phyloP scores from a whole-genome alignment of 352 stramenopile species.

The Globisporangium carolinianum region DNA sequence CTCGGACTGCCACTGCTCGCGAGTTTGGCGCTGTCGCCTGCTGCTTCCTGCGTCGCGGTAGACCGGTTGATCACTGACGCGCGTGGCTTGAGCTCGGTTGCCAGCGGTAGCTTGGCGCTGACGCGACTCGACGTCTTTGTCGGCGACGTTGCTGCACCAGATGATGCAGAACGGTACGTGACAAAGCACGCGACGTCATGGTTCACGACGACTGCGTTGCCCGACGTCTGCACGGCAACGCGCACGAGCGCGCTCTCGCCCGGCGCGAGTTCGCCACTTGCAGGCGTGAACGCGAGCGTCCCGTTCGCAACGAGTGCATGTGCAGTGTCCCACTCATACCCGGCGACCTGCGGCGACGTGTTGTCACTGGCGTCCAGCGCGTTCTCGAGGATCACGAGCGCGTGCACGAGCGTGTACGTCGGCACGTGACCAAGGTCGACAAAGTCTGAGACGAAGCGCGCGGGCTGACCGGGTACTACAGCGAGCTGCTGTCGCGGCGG shows the following conservation, averaged over 20 bases:
- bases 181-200: constrained; percentile 60
- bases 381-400: constrained; percentile 55
- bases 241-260: constrained; percentile 49
- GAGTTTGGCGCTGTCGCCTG: constrained; percentile 20
- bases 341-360: constrained; percentile 9
- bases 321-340: constrained; percentile 52
- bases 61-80: constrained; percentile 54
- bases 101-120: constrained; percentile 3
- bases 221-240: constrained; percentile 30
- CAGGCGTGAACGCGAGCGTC: constrained; percentile 41
- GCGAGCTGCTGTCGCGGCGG: constrained; percentile 26
- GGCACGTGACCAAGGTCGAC: constrained; percentile 60
- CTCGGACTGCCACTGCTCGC: not conserved
- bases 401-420: constrained; percentile 33
- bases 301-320: constrained; percentile 49
- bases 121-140: not conserved
- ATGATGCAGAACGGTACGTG: constrained; percentile 10
- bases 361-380: constrained; percentile 1
- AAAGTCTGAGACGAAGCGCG: constrained; percentile 40
- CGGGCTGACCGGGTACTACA: constrained; percentile 28
- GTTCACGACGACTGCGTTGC: constrained; percentile 53
- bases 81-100: constrained; percentile 9
- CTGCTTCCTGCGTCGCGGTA: constrained; percentile 51
- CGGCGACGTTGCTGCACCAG: not conserved
- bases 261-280: constrained; percentile 33